Conservation (phyloP, 1,284 basidiomycete genomes). For the Porodaedalea pini region DNA sequence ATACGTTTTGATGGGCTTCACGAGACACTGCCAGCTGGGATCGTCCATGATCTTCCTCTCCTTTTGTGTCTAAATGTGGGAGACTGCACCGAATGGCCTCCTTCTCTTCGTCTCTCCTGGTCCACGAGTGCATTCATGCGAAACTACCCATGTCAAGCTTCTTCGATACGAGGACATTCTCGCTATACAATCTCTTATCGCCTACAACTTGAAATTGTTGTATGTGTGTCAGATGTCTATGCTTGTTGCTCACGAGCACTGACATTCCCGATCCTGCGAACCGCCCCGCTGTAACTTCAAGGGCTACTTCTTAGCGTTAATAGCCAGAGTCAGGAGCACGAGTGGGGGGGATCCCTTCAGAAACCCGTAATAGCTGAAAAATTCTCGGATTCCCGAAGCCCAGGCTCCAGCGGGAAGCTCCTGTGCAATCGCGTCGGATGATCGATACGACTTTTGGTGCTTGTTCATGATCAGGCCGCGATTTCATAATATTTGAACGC, state of each 20-base stretch:
- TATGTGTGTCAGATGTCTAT: neutral
- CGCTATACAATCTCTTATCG: too few relatives aligned
- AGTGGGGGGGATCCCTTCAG: neutral
- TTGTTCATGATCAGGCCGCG: neutral
- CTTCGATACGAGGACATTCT: neutral
- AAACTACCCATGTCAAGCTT: neutral
- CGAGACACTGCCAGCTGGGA: neutral
- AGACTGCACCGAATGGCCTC: neutral
- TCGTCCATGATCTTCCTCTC: neutral
- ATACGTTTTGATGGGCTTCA: neutral
- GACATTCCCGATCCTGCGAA: neutral
- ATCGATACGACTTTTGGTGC: neutral
- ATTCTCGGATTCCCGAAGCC: neutral
- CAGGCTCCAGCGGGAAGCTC: neutral
- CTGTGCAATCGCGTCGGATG: neutral
- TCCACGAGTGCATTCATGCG: neutral
- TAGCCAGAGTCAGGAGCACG: neutral
- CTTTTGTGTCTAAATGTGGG: slow-evolving; percentile 2
- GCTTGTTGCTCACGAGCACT: neutral
- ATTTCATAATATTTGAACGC: neutral
- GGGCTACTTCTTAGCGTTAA: neutral
- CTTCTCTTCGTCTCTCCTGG: neutral
- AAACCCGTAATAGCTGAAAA: neutral
- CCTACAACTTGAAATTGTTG: neutral
- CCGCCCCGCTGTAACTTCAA: neutral